Conservation (phyloP, 371 early-diverging fungal species). For the Mortierella polycephala region DNA sequence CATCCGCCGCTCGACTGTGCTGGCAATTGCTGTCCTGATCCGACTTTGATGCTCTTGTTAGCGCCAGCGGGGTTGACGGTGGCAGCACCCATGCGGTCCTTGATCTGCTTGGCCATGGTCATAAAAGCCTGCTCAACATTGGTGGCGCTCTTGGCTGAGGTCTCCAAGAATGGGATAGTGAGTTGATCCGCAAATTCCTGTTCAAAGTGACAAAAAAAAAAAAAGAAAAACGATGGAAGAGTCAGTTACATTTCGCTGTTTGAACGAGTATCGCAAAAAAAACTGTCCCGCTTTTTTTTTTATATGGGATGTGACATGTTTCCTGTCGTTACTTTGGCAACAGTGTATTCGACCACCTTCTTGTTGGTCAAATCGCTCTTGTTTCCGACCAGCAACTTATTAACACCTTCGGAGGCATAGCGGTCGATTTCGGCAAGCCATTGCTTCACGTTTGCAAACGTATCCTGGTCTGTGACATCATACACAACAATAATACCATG, state of each 20-base stretch:
- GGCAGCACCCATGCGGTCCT: conserved; percentile 53
- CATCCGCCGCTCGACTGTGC: conserved; percentile 49
- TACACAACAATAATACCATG: conserved; percentile 99
- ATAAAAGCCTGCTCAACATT: conserved; percentile 97
- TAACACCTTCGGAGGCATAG: conserved; percentile 91
- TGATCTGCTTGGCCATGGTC: conserved; percentile 91
- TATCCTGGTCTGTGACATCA: conserved; percentile 97
- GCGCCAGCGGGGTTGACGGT: conserved; percentile 45
- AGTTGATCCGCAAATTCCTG: conserved; percentile 86
- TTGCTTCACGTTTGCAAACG: conserved; percentile 90
- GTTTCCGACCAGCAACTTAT: conserved; percentile 98
- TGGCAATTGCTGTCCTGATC: conserved; percentile 53
- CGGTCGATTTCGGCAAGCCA: conserved; percentile 99
- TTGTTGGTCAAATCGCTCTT: conserved; percentile 97
- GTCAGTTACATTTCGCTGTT: background rate
- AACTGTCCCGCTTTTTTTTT: background rate
- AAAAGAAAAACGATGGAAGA: background rate
- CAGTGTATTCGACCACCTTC: conserved; percentile 82
- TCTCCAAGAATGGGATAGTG: conserved; percentile 92
- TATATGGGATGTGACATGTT: background rate
- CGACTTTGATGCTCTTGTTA: conserved; percentile 54
- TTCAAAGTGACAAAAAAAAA: too few relatives aligned
- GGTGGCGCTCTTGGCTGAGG: conserved; percentile 92
- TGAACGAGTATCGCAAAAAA: background rate
- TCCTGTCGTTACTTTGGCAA: conserved; percentile 63